Base-by-base conservation (phyloP, 2,329 filamentous ascomycete species). In the Stemphylium lycopersici region DNA sequence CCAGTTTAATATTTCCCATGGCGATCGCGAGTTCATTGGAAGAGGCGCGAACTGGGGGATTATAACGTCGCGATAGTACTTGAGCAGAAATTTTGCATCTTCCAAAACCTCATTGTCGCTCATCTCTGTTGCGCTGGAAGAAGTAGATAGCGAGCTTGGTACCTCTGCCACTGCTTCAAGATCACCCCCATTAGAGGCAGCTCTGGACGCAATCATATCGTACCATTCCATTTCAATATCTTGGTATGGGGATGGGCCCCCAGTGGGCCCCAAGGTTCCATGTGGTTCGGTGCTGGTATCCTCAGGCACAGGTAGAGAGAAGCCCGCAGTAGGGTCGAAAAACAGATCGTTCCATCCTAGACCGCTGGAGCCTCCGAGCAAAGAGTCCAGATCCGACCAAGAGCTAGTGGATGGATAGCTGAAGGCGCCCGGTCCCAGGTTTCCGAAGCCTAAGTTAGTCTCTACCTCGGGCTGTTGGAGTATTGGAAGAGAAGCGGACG, bases 1-100 rank as follows among this genome's bases (percentile, higher is more conserved):
- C 50, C 61, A 46, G 6, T 61, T 55, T 11, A 65, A 49, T 10
- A 60, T 47, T 10, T 59, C 56, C 62, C 62, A 65, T 1, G 62
- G 62, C 11, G 59, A 63, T 34, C 56, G 61, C 15, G 49, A 58
- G 6, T 31, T 41, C 53, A 51, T 53, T 2, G 57, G 53, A n/a
- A 62, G 22, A 2, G 57, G 57, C 4, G 55, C 50, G 32, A 63
- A 52, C 29, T 62, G 56, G n/a, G 60, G 44, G 24, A 62, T 22
- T 10, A 63, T 36, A 37, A 39, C 8, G 24, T 57, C 48, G 36
- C 56, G 32, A 45, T 62, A 65, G 44, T 65, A 51, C 16, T 50
- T 55, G 7, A 65, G 52, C 12, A 65, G 41, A 24, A 49, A 49
- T 16, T 58, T 42, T 5, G 56, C 55, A 31, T 61, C 55, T 11